These are phyloP conservation scores for Colletotrichum sidae DNA, from an alignment of 2,329 filamentous ascomycete genomes.

Conservation along the genomic window DNA sequence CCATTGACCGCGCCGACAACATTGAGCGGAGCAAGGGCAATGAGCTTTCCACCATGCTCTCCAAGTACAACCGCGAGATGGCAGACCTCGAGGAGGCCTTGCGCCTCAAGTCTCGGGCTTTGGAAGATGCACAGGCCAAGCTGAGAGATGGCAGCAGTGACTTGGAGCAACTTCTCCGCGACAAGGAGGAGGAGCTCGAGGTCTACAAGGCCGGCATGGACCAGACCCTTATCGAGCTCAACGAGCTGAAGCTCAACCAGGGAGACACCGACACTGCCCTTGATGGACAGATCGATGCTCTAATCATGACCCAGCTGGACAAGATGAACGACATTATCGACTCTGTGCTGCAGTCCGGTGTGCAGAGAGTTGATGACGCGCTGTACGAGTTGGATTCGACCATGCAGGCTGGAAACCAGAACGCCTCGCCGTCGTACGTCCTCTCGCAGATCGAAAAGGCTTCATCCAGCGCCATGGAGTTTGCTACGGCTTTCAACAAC, in stretches of 20 bases:
- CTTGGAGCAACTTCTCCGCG: conserved; percentile 84
- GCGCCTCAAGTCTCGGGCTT: conserved; percentile 84
- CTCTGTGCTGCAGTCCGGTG: conserved; percentile 91
- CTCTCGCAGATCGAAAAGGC: conserved; percentile 98
- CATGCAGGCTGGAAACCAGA: conserved; percentile 99
- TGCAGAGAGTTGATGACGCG: conserved; percentile 94
- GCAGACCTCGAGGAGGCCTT: conserved; percentile 95
- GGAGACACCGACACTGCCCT: conserved; percentile 82
- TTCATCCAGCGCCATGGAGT: conserved; percentile 93
- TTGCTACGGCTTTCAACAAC: conserved; percentile 97
- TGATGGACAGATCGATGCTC: conserved; percentile 90
- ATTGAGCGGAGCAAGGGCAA: conserved; percentile 93
- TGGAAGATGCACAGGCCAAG: conserved; percentile 86
- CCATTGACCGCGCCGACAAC: conserved; percentile 91
- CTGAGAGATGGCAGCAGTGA: conserved; percentile 85
- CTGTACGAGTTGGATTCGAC: conserved; percentile 97
- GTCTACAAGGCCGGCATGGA: conserved; percentile 99
- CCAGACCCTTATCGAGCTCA: conserved; percentile 91
- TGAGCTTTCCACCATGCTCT: conserved; percentile 92
- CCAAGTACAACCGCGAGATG: conserved; percentile 98
- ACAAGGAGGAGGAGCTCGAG: conserved; percentile 98
- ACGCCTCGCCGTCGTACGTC: conserved; percentile 93
- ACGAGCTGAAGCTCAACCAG: conserved; percentile 83
- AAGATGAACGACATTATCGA: conserved; percentile 99
- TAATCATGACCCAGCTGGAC: conserved; percentile 86